Base-by-base conservation (phyloP, 768 basidiomycete species). In the Kwoniella europaea region DNA sequence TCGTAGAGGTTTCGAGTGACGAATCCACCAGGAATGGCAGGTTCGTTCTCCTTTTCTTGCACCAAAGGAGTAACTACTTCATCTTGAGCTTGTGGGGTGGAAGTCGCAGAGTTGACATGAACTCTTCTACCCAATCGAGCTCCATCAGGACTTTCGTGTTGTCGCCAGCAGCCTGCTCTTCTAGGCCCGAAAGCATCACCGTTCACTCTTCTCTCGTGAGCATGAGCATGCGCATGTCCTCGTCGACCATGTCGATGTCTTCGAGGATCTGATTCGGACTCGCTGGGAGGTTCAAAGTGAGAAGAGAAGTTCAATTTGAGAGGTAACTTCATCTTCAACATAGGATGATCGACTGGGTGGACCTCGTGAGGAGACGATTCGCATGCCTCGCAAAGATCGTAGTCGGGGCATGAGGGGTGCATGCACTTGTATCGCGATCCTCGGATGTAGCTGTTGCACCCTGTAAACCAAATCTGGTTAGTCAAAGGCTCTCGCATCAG, bases 401-500 rank as follows among this genome's bases (percentile, higher is more conserved):
- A 83, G 69, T 85, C 83, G 18, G 80, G 77, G 70, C 84, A 85
- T 46, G 68, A 68, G 10, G 83, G 82, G 77, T 84, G 83, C 71
- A 80, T 77, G 64, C 82, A 83, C 76, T 83, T 83, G 81, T 79
- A 83, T 12, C 82, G 65, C 0, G 71, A 53, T 6, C 82, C 82
- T 27, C 63, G 62, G 67, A 83, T 77, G 18, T 63, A 63, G 10
- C 68, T 57, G 46, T 81, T 72, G 67, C 82, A 83, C 0, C 76
- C 76, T 78, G n/a, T 7, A 9, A 12, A 15, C n/a, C 42, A 10
- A 22, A 18, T 22, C 12, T 16, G 10, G 57, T 72, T 54, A 70
- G 69, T 60, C 35, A 55, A 66, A 15, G 18, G 18, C 53, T 35
- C 20, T 10, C 12, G 43, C 12, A 10, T 24, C 18, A 44, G 4